Evolutionary conservation across 129 eudicot species (phyloP).

Genomic region (Centrapalus pauciflorus): DNA sequence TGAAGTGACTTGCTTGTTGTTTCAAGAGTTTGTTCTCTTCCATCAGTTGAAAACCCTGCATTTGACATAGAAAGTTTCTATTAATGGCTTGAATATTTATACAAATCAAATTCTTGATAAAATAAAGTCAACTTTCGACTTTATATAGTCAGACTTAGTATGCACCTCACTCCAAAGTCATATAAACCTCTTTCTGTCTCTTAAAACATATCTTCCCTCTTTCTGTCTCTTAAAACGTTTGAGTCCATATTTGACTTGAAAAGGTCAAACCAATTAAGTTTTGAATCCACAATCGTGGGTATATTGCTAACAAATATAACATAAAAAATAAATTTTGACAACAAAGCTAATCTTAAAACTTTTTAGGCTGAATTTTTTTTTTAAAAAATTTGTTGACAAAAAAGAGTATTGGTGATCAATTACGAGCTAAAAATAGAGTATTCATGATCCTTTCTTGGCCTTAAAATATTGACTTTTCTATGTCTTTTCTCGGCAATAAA

Average conservation of each 20-base stretch:
- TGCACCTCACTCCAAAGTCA: background rate
- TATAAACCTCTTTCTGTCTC: background rate
- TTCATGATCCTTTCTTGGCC: too few relatives aligned
- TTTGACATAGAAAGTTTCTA: background rate
- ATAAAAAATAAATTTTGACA: too few relatives aligned
- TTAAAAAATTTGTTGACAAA: too few relatives aligned
- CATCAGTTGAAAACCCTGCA: constrained; percentile 42
- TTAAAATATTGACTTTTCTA: too few relatives aligned
- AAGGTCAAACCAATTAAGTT: background rate
- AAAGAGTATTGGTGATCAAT: too few relatives aligned
- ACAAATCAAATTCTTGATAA: background rate
- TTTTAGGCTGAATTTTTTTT: too few relatives aligned
- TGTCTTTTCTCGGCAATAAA: too few relatives aligned
- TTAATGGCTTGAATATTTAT: background rate
- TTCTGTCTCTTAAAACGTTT: background rate
- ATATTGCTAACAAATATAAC: too few relatives aligned
- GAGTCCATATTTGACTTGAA: background rate
- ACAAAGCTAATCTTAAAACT: too few relatives aligned
- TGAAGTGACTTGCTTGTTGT: constrained; percentile 32
- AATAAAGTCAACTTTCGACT: constrained; percentile 3
- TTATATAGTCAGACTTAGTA: background rate
- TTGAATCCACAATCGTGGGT: too few relatives aligned
- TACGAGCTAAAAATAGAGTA: too few relatives aligned
- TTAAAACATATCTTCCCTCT: background rate
- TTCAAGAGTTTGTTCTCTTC: constrained; percentile 55